Evolutionary conservation across 73 alveolate genomes (phyloP), one percentile per base, ranked within the genome.

Genomic region (Paramecium pentaurelia): DNA sequence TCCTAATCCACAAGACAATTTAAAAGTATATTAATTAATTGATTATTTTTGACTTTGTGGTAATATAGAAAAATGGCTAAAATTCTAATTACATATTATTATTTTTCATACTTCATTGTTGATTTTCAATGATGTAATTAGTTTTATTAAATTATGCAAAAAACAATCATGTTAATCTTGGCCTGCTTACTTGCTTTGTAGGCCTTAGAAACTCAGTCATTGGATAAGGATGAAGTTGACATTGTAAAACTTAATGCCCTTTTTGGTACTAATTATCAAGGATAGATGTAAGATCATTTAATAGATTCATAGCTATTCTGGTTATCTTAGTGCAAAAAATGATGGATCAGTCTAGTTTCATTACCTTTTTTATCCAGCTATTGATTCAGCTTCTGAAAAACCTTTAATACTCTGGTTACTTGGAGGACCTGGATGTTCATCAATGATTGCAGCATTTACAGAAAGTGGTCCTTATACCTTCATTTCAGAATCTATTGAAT

Each of bases 341-440:
- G 44, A 75, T 75, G 88, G 34, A 12, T 2, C 11, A 16, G 28
- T 20, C 5, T 37, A 75, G 40, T 75, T 75, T 75, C 88, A 37
- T 40, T 75, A 75, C 60, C 49, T 30, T 37, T 75, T 75, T 34
- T 37, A 34, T 20, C 42, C 40, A 16, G 38, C 88, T 34, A 20
- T 37, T 4, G 20, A 32, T 37, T 14, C 37, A 4, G 88, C 22
- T 36, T 34, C 20, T 60, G 44, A 42, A 28, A 28, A 32, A 51
- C 93, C 93, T 25, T 77, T 97, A 36, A 93, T 97, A 16, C 27
- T 97, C 34, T 97, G 99, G 99, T 92, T 97, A 86, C 96, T 93
- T 70, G 99, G 99, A 58, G 99, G 99, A 18, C 99, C 99, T 5
- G 99, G 99, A 11, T 96, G 99, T 86, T 97, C 99, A 16, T 89